These are phyloP conservation scores for Hirsutella minnesotensis DNA, from an alignment of 2,329 filamentous ascomycete species.

Conservation along the genomic window DNA sequence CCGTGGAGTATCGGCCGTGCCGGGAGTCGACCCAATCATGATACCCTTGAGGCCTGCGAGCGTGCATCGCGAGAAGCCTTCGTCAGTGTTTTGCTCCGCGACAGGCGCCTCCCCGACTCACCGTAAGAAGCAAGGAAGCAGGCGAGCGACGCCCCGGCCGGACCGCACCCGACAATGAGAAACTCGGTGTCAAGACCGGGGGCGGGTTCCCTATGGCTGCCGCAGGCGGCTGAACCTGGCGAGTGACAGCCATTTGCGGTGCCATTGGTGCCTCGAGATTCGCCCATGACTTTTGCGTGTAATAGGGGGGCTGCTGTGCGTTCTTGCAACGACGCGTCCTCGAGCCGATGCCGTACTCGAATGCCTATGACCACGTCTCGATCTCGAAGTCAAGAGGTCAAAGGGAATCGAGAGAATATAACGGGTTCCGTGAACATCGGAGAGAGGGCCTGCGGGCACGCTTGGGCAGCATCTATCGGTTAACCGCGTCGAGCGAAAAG, in stretches of 20 bases:
- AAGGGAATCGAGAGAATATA: too few relatives aligned
- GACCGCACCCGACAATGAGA: conserved; percentile 38
- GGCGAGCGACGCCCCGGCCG: conserved; percentile 40
- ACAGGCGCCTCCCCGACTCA: conserved; percentile 9
- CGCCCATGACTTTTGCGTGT: neutral
- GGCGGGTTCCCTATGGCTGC: neutral
- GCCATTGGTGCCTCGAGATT: neutral
- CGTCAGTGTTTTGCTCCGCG: neutral
- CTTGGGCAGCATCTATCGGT: too few relatives aligned
- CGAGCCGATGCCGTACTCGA: too few relatives aligned
- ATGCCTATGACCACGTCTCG: too few relatives aligned
- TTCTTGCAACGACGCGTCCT: too few relatives aligned
- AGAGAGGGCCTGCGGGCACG: too few relatives aligned
- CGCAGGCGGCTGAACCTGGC: neutral
- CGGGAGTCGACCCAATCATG: conserved; percentile 35
- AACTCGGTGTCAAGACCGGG: conserved; percentile 26
- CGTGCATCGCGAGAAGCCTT: too few relatives aligned
- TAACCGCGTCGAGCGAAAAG: neutral
- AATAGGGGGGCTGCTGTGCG: too few relatives aligned
- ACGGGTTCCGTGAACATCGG: too few relatives aligned
- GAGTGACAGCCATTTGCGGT: neutral
- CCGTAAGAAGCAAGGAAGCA: conserved; percentile 39
- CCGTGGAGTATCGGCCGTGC: conserved; percentile 43
- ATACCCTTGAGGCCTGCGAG: conserved; percentile 36
- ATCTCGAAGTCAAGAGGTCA: too few relatives aligned